Base-by-base conservation (phyloP, 768 basidiomycete species). In the Phanerochaete carnosa region DNA sequence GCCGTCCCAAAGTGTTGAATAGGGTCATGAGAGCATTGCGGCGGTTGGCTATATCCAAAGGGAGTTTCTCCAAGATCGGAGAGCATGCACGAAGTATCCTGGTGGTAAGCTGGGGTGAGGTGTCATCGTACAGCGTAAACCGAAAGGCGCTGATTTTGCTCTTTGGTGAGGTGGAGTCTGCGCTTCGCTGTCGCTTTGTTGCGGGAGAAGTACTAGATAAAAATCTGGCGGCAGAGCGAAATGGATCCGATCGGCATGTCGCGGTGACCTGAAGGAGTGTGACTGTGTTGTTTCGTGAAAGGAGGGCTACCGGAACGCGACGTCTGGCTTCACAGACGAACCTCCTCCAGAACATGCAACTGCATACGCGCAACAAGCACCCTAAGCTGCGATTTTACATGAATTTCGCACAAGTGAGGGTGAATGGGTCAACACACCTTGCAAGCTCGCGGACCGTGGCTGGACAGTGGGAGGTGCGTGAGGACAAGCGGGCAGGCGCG, bases 341-440 rank as follows among this genome's bases (percentile, higher is more conserved):
- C 65, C 75, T 77, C 67, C 78, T 72, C 76, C 79, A 71, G 79
- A 77, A 84, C 84, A 89, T 88, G 85, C 39, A 19, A 43, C 11
- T 43, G 39, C 87, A 88, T 85, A 75, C 83, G 78, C 28, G 33
- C 33, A 50, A 52, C 52, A 23, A 53, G 33, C 13, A 19, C 16
- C 50, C 50, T 51, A 30, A 13, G 12, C 25, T 16, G 28, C 26
- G 50, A 8, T 51, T n/a, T n/a, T n/a, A n/a, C n/a, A n/a, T n/a
- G n/a, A n/a, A n/a, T n/a, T n/a, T n/a, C n/a, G 45, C n/a, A 46
- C 45, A 46, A 7, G 45, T 46, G 45, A 35, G 33, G 33, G 6
- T 46, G 23, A 46, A n/a, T n/a, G 19, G n/a, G 16, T 8, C 16
- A 25, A 46, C 45, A 25, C n/a, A n/a, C 45, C 45, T 25, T 19